Base-by-base conservation (phyloP, 2,329 filamentous ascomycete genomes). In the Claviceps sp. region DNA sequence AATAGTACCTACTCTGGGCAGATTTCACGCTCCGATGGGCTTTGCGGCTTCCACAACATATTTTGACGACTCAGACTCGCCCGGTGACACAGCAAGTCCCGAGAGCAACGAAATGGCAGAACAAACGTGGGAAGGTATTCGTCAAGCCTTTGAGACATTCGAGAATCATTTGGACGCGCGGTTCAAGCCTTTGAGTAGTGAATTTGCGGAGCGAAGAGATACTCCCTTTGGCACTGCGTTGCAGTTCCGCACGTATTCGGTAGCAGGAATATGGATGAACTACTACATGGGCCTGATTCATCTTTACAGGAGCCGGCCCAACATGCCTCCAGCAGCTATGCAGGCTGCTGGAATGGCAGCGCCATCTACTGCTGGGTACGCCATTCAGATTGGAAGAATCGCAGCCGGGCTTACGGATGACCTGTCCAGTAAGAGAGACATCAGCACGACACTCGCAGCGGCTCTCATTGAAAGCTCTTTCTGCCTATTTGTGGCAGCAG, bases 271-370 rank as follows among this genome's bases (percentile, higher is more conserved):
- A 22, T 95, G 89, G 88, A 82, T 87, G 62, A 85, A 90, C 57
- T 90, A 87, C 65, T 86, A 95, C 66, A 87, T 91, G 74, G 84
- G 84, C 0, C 76, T 89, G 47, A 91, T 97, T 53, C 77, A 90
- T 51, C 76, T 93, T n/a, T 74, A 91, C 54, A 79, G 93, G 37
- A 76, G 83, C 1, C 90, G 96, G 59, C 93, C 93, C 0, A 79
- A 79, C 24, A 96, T 96, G 89, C 91, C 90, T 0, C 89, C 91
- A 0, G 83, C 90, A 8, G 86, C 89, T 38, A 89, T 95, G 80
- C 79, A 89, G 60, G 89, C 93, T 2, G 89, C 89, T 0, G 85
- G 84, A 7, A 76, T 94, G 56, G 82, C 86, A 9, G 88, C 89
- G 0, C 72, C 72, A 14, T 78, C 85, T 48, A 96, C 91, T 1